These are phyloP conservation scores for Glebionis coronaria DNA, from an alignment of 129 eudicot genomes.

Conservation along the genomic window DNA sequence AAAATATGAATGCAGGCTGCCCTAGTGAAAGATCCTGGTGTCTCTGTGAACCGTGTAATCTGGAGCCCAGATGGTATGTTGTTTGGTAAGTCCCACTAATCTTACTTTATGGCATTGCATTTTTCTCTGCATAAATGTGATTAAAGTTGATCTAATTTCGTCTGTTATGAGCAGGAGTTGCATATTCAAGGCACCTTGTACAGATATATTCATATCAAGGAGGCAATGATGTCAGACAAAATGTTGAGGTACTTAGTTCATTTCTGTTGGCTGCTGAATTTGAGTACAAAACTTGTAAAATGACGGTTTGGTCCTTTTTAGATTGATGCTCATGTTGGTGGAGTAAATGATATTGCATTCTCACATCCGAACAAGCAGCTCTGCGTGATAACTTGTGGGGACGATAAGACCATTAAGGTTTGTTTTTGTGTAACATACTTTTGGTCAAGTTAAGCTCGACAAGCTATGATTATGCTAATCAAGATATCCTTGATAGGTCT, in stretches of 20 bases:
- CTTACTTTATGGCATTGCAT: not conserved
- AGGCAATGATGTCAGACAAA: conserved; percentile 64
- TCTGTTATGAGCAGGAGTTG: conserved; percentile 59
- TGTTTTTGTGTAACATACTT: not conserved
- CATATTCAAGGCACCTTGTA: conserved; percentile 83
- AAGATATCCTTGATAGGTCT: conserved; percentile 46
- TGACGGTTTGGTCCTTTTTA: conserved; percentile 21
- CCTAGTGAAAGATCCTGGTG: conserved; percentile 62
- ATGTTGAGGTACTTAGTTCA: conserved; percentile 56
- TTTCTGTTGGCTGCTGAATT: conserved; percentile 4
- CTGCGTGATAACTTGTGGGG: conserved; percentile 90
- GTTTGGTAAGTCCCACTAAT: conserved; percentile 44
- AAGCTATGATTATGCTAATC: conserved; percentile 7
- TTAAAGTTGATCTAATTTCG: not conserved
- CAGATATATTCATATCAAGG: conserved; percentile 84
- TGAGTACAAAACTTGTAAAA: not conserved
- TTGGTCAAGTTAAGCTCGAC: not conserved
- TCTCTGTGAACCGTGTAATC: conserved; percentile 76
- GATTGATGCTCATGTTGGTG: conserved; percentile 94
- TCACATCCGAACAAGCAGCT: conserved; percentile 89
- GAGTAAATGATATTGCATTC: conserved; percentile 92
- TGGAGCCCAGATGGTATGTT: conserved; percentile 81
- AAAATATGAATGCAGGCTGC: conserved; percentile 48
- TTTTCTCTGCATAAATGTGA: conserved; percentile 8
- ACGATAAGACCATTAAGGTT: conserved; percentile 86